Evolutionary conservation across 495 filamentous ascomycete genomes (phyloP), one percentile per base, ranked within the genome.

Genomic region (Talaromyces wortmannii): DNA sequence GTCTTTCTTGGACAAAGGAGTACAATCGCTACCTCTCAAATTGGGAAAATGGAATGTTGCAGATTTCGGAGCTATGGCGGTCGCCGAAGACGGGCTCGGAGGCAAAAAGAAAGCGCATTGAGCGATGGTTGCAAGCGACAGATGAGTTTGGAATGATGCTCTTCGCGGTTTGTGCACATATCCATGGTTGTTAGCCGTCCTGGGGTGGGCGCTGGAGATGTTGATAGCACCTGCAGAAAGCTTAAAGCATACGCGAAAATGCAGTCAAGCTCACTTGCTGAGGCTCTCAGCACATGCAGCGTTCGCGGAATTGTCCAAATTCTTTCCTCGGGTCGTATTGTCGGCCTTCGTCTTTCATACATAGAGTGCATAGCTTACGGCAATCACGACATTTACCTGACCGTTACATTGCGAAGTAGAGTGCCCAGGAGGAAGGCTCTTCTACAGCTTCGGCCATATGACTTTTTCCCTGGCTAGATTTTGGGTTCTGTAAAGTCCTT

Each of bases 21-120:
- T 79, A 78, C 50, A 69, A 77, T 50, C 53, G 61, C 0, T 57
- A 77, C 51, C 58, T 78, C 16, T 55, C 61, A 7, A 57, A 60
- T 10, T 77, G 76, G 75, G 50, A 64, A 29, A 72, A 69, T 32
- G 66, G 63, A 8, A 62, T 60, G 46, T 55, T 80, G 18, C 60
- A 61, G 7, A 74, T 78, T 8, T 65, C 67, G 2, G 75, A 78
- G 57, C 61, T 79, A 2, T 78, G 75, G 74, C 50, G 45, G 40
- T 62, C 61, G 3, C 44, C 51, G 3, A 59, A 61, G 23, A 61
- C 58, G 5, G 63, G 50, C 57, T 7, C 32, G 46, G 0, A 42
- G 53, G 4, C 50, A 50, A 13, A 52, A 56, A 13, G 53, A 57
- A 17, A 51, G 59, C 6, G n/a, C n/a, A 58, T 71, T 46, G 64